Percentiles rank a stretch among this genome's conserved stretches.
These are phyloP conservation scores for Picochlorum costavermella DNA, from an alignment of 139 green algal species.

Conservation along the genomic window DNA sequence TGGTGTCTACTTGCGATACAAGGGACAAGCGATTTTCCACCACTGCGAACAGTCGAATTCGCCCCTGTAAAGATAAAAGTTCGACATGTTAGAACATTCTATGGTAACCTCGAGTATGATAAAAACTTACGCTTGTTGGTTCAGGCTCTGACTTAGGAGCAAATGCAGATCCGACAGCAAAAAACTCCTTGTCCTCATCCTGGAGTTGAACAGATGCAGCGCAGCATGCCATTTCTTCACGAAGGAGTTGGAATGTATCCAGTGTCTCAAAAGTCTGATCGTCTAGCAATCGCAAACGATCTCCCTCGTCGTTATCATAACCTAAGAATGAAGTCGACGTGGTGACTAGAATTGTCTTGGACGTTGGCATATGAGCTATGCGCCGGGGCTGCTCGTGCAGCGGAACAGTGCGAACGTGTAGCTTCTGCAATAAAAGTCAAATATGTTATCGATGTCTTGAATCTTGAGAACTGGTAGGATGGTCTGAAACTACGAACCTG, in stretches of 20 bases:
- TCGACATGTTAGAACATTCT: not conserved
- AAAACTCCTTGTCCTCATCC: constrained; percentile 50
- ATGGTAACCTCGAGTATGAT: not conserved
- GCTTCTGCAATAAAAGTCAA: constrained; percentile 55
- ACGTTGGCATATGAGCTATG: constrained; percentile 72
- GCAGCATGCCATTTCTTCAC: constrained; percentile 48
- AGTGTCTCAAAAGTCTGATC: constrained; percentile 73
- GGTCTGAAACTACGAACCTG: not conserved
- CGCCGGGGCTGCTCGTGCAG: constrained; percentile 85
- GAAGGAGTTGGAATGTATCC: constrained; percentile 44
- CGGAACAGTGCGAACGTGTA: constrained; percentile 85
- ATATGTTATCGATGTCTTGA: not conserved
- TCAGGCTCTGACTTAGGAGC: constrained; percentile 66
- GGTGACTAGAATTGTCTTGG: not conserved
- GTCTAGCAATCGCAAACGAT: constrained; percentile 59
- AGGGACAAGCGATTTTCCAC: constrained; percentile 43
- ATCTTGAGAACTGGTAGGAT: no score
- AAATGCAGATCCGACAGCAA: constrained; percentile 76
- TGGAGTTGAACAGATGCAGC: constrained; percentile 35
- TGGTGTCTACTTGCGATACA: constrained; percentile 71
- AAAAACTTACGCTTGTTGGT: constrained; percentile 46
- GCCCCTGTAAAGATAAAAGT: constrained; percentile 31
- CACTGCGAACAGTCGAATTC: constrained; percentile 63
- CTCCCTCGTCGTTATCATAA: constrained; percentile 6
- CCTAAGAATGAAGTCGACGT: not conserved